These are phyloP conservation scores for Byssochlamys sp. DNA, from an alignment of 2,329 filamentous ascomycete genomes.

Conservation along the genomic window DNA sequence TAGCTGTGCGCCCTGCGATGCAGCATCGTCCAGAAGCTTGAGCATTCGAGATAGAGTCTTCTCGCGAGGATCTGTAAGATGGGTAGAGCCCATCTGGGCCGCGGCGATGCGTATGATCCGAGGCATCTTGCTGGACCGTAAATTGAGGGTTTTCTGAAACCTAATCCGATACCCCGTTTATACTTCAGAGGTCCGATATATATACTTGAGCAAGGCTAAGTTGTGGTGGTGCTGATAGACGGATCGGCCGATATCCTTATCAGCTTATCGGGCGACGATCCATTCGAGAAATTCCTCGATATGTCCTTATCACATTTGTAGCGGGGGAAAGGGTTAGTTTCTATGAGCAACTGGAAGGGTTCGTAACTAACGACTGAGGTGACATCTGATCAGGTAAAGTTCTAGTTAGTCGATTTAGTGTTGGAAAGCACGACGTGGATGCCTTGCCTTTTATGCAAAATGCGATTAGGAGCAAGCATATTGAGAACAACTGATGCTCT, in stretches of 20 bases:
- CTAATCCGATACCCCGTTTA: background rate
- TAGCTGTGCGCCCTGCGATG: conserved; percentile 37
- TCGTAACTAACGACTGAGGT: too few relatives aligned
- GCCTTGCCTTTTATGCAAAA: too few relatives aligned
- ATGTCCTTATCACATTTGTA: background rate
- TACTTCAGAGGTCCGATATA: background rate
- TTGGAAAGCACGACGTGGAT: too few relatives aligned
- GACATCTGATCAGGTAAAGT: too few relatives aligned
- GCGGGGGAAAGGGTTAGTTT: background rate
- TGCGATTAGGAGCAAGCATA: too few relatives aligned
- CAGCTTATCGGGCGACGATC: background rate
- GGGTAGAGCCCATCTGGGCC: conserved; percentile 44
- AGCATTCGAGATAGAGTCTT: conserved; percentile 43
- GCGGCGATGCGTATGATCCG: conserved; percentile 42
- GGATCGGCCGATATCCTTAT: background rate
- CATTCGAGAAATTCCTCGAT: background rate
- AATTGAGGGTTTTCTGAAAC: background rate
- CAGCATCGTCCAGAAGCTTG: conserved; percentile 39
- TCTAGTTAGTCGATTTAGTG: too few relatives aligned
- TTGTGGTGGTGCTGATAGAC: background rate
- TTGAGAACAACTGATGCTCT: too few relatives aligned
- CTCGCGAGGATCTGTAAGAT: conserved; percentile 32
- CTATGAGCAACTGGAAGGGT: background rate
- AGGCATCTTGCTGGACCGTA: conserved; percentile 19
- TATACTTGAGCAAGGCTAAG: background rate